Base-by-base conservation (phyloP, 805 yeast species). In the Metschnikowia orientalis region DNA sequence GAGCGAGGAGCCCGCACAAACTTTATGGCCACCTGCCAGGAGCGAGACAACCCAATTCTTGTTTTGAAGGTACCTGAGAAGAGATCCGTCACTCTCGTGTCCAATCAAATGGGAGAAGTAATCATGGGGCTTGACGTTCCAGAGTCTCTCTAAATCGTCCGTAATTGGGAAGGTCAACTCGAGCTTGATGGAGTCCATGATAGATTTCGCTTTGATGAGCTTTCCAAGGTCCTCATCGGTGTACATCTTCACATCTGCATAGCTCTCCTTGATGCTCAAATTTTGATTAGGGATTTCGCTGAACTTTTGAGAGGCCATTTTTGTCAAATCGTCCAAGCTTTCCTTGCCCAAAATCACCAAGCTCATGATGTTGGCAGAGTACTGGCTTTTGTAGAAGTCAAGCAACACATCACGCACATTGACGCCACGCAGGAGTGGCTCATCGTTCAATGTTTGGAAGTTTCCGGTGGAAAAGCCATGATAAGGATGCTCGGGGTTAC, bases 391-490 rank as follows among this genome's bases (percentile, higher is more conserved):
- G 56, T 92, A 81, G 56, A 84, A 90, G 45, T 83, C 78, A 34
- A 90, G 61, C 40, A 90, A 69, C 50, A 82, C 85, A 18, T 81
- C 84, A 50, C 97, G 75, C 9, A 87, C 90, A 52, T 92, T 82
- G 14, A 80, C 41, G 8, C 85, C 86, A 11, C 66, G 45, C 8
- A 58, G 40, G 10, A 60, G 53, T 3, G 97, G 97, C 4, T 61
- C 69, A 5, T 69, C 75, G 20, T 81, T 81, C 32, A 90, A 66
- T 1, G 98, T 90, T 25, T 64, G 59, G 35, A 73, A 63, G 57
- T 89, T 90, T 34, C 98, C 98, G 1, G 98, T 90, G 13, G 95
- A 79, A 50, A 90, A 90, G 38, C 86, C 84, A 51, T 79, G 77
- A 57, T 75, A 84, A 0, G 97, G 97, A 59, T 92, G 97, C 0